Conservation (phyloP, 2,329 filamentous ascomycete species). For the Epicoccum sorghinum region DNA sequence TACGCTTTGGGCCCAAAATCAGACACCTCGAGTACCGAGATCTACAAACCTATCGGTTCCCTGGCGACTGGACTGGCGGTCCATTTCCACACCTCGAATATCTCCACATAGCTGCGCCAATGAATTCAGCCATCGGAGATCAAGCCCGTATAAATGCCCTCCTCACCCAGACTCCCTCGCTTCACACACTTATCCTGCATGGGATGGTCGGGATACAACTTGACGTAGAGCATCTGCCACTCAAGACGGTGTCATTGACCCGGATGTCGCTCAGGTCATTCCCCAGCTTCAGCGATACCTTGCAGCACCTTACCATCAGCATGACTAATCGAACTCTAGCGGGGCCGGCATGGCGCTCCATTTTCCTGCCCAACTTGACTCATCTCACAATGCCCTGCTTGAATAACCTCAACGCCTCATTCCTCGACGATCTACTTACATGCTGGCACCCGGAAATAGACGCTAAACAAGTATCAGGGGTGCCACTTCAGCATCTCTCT, state of each 20-base stretch:
- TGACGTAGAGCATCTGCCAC: neutral
- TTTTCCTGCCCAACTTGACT: conserved; percentile 19
- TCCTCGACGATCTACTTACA: neutral
- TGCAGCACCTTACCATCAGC: conserved; percentile 22
- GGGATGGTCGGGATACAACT: neutral
- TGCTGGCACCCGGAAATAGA: neutral
- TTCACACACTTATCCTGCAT: conserved; percentile 13
- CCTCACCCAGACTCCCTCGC: neutral
- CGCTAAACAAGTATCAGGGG: neutral
- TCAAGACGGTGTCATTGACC: conserved; percentile 20
- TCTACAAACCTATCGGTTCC: neutral
- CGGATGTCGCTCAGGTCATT: neutral
- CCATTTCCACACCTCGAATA: conserved; percentile 34
- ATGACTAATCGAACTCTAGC: neutral
- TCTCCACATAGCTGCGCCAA: conserved; percentile 14
- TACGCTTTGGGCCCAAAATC: conserved; percentile 32
- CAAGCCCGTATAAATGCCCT: neutral
- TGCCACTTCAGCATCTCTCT: conserved; percentile 12
- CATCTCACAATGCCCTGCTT: conserved; percentile 26
- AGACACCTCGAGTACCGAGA: conserved; percentile 31
- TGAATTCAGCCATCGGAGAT: neutral
- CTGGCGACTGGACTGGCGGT: conserved; percentile 27
- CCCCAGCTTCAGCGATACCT: conserved; percentile 23
- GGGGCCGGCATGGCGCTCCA: neutral
- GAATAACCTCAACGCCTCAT: conserved; percentile 24